A percentile compares a stretch with the other conserved stretches of the same genome.
phyloP scores from a whole-genome alignment of 2,329 filamentous ascomycete species.

The Paraphaeosphaeria sporulosa region DNA sequence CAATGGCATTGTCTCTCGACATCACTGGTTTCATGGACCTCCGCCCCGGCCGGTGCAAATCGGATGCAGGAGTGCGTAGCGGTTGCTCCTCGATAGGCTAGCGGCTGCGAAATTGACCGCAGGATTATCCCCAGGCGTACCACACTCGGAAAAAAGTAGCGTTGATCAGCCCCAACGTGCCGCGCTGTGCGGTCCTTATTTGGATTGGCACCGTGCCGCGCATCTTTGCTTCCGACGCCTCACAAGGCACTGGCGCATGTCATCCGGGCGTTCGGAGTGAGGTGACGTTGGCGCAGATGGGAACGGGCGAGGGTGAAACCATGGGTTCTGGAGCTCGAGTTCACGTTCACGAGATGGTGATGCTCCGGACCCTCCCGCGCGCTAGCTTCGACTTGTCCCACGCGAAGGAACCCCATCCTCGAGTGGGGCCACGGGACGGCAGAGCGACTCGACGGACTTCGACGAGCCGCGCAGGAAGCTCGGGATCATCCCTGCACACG shows the following conservation, averaged over 20 bases:
- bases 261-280: too few relatives aligned
- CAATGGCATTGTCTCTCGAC: too few relatives aligned
- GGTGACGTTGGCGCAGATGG: too few relatives aligned
- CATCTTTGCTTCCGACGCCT: neutral
- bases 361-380: neutral
- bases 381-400: neutral
- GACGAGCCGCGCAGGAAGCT: neutral
- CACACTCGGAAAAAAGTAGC: neutral
- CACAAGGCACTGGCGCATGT: too few relatives aligned
- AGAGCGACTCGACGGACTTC: neutral
- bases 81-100: neutral
- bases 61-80: too few relatives aligned
- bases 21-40: neutral
- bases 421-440: neutral
- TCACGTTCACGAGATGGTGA: neutral
- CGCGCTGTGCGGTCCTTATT: neutral
- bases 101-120: too few relatives aligned
- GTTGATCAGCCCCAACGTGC: neutral
- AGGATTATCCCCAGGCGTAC: neutral
- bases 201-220: neutral
- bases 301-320: too few relatives aligned
- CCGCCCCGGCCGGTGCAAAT: too few relatives aligned
- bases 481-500: neutral
- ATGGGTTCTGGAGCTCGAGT: too few relatives aligned
- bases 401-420: neutral